Percentiles rank a stretch among this genome's conserved stretches.
These are phyloP conservation scores for Ormosia emarginata DNA, from an alignment of 306 rosid genomes.

Conservation along the genomic window DNA sequence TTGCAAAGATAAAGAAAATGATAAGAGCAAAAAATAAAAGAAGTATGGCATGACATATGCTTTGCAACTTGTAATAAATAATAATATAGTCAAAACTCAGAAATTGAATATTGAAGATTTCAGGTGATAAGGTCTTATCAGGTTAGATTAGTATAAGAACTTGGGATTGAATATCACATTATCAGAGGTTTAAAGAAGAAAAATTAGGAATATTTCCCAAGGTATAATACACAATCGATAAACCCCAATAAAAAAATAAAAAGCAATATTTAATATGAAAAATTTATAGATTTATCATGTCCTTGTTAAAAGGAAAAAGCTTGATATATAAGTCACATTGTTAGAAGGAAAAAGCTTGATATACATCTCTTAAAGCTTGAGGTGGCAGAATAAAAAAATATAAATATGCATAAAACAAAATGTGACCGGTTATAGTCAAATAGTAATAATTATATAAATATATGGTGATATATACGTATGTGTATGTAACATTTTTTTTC, in stretches of 20 bases:
- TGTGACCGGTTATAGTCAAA: too few relatives aligned
- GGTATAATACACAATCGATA: neutral
- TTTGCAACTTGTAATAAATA: neutral
- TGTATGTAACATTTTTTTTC: too few relatives aligned
- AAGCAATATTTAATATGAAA: neutral
- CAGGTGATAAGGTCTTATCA: neutral
- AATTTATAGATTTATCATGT: neutral
- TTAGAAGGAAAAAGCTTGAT: too few relatives aligned
- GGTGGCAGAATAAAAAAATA: too few relatives aligned
- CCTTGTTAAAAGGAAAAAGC: neutral
- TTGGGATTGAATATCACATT: neutral
- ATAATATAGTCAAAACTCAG: neutral
- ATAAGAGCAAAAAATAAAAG: neutral
- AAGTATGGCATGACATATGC: neutral
- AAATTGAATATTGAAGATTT: neutral
- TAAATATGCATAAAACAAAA: too few relatives aligned
- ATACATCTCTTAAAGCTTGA: too few relatives aligned
- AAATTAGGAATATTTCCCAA: neutral
- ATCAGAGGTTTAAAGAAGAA: neutral
- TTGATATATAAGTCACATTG: too few relatives aligned
- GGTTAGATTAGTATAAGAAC: neutral
- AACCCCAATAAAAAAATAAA: neutral
- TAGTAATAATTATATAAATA: too few relatives aligned
- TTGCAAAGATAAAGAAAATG: too few relatives aligned
- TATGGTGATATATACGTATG: too few relatives aligned